Evolutionary conservation across 495 filamentous ascomycete species (phyloP).

Genomic region (Lasiosphaeriaceae sp.): DNA sequence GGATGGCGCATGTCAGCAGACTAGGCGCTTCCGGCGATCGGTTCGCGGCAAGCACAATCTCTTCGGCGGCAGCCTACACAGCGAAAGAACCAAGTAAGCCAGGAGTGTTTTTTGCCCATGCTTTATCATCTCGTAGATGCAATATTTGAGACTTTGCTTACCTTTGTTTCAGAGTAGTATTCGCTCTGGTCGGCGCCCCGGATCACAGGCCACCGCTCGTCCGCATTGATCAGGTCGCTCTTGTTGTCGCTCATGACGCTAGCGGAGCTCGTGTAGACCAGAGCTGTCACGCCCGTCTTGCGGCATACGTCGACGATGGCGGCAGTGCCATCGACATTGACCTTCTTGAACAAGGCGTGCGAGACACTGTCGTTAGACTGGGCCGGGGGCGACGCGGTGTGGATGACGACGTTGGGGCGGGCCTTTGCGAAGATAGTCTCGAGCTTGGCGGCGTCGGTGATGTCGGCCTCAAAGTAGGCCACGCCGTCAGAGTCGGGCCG

Average conservation of each 20-base stretch:
- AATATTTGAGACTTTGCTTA: too few species aligned
- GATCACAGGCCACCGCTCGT: constrained; percentile 82
- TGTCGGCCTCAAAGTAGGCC: constrained; percentile 79
- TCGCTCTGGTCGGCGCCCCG: constrained; percentile 68
- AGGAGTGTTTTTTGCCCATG: not conserved
- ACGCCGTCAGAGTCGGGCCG: constrained; percentile 62
- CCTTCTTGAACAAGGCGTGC: constrained; percentile 67
- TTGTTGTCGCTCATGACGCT: constrained; percentile 80
- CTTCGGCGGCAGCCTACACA: constrained; percentile 78
- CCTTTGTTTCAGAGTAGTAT: constrained; percentile 90
- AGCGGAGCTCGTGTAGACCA: constrained; percentile 92
- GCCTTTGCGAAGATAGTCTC: constrained; percentile 61
- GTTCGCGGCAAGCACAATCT: constrained; percentile 80
- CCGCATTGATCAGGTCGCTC: constrained; percentile 80
- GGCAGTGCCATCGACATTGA: constrained; percentile 89
- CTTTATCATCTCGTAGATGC: too few species aligned
- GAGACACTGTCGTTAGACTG: constrained; percentile 41
- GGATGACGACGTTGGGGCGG: constrained; percentile 86
- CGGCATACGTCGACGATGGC: constrained; percentile 72
- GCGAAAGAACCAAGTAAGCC: not conserved
- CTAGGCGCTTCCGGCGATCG: constrained; percentile 52
- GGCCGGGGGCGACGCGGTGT: constrained; percentile 79
- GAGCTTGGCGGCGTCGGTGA: constrained; percentile 68
- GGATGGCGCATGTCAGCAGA: constrained; percentile 74
- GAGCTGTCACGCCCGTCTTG: constrained; percentile 75